A percentile compares a stretch with the other conserved stretches of the same genome.
Evolutionary conservation across 306 rosid genomes (phyloP).

Genomic region (Mimosa bimucronata): DNA sequence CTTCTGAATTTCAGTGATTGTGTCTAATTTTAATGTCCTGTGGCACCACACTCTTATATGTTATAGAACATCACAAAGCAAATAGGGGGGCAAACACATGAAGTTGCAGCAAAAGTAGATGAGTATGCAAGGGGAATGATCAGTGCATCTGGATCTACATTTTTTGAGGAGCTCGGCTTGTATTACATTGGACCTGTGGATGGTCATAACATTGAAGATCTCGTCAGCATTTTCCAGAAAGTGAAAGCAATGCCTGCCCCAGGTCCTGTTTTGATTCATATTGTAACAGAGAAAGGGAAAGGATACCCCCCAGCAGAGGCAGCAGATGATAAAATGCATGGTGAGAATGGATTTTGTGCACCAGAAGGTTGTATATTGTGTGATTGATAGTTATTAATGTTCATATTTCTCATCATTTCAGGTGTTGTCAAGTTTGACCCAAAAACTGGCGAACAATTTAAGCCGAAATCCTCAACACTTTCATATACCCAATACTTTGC

Average conservation of each 20-base stretch:
- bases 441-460: conserved; percentile 77
- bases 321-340: conserved; percentile 89
- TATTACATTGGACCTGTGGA: conserved; percentile 94
- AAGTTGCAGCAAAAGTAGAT: conserved; percentile 88
- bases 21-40: background rate
- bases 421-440: conserved; percentile 93
- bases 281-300: conserved; percentile 91
- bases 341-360: conserved; percentile 44
- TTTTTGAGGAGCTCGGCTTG: conserved; percentile 91
- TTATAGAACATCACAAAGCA: conserved; percentile 68
- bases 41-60: conserved; percentile 37
- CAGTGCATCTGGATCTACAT: conserved; percentile 76
- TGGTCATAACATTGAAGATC: conserved; percentile 75
- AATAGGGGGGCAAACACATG: conserved; percentile 73
- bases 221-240: conserved; percentile 66
- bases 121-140: conserved; percentile 86
- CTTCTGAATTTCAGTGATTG: conserved; percentile 7
- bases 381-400: conserved; percentile 7
- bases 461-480: conserved; percentile 66
- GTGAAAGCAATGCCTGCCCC: conserved; percentile 82
- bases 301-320: conserved; percentile 93
- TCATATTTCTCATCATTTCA: conserved; percentile 38
- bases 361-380: background rate
- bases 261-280: conserved; percentile 88
- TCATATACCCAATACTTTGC: conserved; percentile 84